Evolutionary conservation across 108 stramenopile species (phyloP), one percentile per base, ranked within the genome.

Genomic region (Aurantiochytrium sp.): DNA sequence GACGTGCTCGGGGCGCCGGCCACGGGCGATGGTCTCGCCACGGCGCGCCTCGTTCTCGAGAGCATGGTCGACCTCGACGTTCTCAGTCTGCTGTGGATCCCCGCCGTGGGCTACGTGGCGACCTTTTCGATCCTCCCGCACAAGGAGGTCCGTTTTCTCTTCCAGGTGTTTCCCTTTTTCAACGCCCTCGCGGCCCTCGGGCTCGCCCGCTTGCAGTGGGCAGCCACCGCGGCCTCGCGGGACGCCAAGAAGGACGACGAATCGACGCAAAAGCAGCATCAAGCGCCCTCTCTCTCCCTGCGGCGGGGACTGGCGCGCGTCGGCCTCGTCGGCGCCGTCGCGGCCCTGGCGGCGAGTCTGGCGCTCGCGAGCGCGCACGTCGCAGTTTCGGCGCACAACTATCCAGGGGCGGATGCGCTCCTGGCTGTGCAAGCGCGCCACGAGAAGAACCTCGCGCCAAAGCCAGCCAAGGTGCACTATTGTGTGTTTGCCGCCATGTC

Each of bases 81-180:
- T 12, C 39, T 93, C 37, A 89, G 81, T 39, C 95, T 91, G 87
- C 86, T 95, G 17, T 42, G 90, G 12, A 8, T 55, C 0, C 95
- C 96, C 0, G 91, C 94, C 15, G 19, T 94, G 55, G 93, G 89
- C 48, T 97, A 96, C 89, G 91, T 97, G 10, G 88, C 65, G 21
- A 68, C 97, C 48, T 97, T 97, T 87, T 96, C 96, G 1, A 87
- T 91, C 39, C 91, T 97, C 65, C 97, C 96, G 24, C 98, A 98
- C 92, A 98, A 98, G 93, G 98, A 98, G 88, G 93, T 96, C 69
- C 91, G 98, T 32, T 98, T 98, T 89, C 91, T 97, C 17, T 96
- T 98, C 87, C 96, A 96, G 22, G 95, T 93, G 3, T 31, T 97
- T 4, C 97, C 97, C 32, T 93, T 97, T 30, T 91, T 97, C 59